Conservation (phyloP, 73 alveolate genomes). For the Paraurostyla sp. region DNA sequence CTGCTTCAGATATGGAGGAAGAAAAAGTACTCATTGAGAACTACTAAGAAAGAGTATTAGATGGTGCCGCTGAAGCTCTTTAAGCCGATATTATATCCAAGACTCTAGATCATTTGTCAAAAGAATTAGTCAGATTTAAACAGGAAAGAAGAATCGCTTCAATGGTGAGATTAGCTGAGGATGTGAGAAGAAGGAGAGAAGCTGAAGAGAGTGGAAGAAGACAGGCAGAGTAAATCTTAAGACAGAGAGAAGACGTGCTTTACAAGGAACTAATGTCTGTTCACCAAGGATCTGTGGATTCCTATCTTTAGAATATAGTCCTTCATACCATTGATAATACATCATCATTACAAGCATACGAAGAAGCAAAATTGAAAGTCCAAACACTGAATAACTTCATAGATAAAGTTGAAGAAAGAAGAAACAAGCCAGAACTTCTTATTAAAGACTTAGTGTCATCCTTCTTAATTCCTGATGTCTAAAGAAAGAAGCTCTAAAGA, state of each 20-base stretch:
- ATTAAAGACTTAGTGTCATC: constrained; percentile 96
- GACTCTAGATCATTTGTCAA: constrained; percentile 94
- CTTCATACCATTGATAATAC: constrained; percentile 92
- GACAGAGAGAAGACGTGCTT: constrained; percentile 97
- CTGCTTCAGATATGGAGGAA: constrained; percentile 93
- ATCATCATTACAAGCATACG: constrained; percentile 88
- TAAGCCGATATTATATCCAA: constrained; percentile 96
- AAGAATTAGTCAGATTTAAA: constrained; percentile 96
- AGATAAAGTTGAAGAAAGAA: constrained; percentile 94
- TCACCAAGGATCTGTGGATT: constrained; percentile 97
- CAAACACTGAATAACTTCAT: constrained; percentile 92
- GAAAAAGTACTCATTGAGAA: constrained; percentile 92
- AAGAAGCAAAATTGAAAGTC: constrained; percentile 95
- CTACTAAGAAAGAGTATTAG: constrained; percentile 95
- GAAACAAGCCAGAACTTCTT: constrained; percentile 93
- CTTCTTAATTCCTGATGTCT: constrained; percentile 96
- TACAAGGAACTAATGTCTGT: constrained; percentile 95
- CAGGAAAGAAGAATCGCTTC: constrained; percentile 97
- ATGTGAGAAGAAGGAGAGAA: constrained; percentile 98
- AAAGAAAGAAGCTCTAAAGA: constrained; percentile 93
- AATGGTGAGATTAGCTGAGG: constrained; percentile 97
- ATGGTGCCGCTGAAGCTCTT: constrained; percentile 97
- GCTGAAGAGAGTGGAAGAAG: constrained; percentile 99
- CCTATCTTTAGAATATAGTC: constrained; percentile 93
- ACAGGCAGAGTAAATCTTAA: constrained; percentile 96